Conservation (phyloP, 1,139 yeast genomes). For the Candida tropicalis region DNA sequence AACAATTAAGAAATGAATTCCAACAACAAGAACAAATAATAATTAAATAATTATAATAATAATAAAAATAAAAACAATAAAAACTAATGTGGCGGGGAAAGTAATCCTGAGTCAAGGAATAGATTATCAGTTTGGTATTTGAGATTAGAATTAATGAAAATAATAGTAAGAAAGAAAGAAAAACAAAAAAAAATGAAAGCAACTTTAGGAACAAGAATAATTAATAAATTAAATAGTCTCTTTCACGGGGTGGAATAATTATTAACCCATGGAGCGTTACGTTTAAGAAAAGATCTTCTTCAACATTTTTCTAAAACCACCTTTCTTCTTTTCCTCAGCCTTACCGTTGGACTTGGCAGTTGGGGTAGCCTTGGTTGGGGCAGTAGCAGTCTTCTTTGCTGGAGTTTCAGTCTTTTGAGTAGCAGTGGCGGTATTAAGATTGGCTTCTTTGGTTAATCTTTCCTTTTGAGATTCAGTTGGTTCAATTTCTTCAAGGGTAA, state of each 20-base stretch:
- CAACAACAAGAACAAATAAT: not conserved
- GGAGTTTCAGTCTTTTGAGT: slow-evolving; percentile 13
- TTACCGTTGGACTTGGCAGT: slow-evolving; percentile 10
- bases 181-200: not conserved
- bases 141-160: not conserved
- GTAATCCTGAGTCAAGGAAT: not conserved
- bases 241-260: not conserved
- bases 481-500: slow-evolving; percentile 45
- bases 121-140: not conserved
- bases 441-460: slow-evolving; percentile 38
- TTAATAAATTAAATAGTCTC: slow-evolving; percentile 2
- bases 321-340: slow-evolving; percentile 20
- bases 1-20: not conserved
- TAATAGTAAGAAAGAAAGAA: not conserved
- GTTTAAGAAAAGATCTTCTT: slow-evolving; percentile 15
- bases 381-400: slow-evolving; percentile 9
- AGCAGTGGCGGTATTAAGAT: slow-evolving; percentile 19
- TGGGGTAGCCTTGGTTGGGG: slow-evolving; percentile 7
- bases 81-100: no score
- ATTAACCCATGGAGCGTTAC: not conserved
- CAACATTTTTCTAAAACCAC: slow-evolving; percentile 18
- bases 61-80: not conserved
- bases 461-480: slow-evolving; percentile 43
- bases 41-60: not conserved
- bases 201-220: not conserved